Percentiles rank a stretch among this genome's conserved stretches.
phyloP scores from a whole-genome alignment of 2,329 filamentous ascomycete genomes.

The Talaromyces islandicus region DNA sequence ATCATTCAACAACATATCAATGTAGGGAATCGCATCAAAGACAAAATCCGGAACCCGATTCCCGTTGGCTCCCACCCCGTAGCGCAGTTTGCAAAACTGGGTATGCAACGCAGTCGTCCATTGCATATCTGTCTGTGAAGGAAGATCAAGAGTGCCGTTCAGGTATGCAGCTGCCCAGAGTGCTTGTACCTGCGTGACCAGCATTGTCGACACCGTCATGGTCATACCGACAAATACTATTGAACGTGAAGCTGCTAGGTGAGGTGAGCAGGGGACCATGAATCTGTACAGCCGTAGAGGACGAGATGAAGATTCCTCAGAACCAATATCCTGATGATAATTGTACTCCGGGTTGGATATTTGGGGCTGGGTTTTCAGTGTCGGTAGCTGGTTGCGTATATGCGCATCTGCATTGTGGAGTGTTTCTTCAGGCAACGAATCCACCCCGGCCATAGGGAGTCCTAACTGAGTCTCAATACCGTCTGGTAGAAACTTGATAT shows the following conservation, averaged over 20 bases:
- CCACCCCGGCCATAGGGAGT: background rate
- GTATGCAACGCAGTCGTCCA: conserved; percentile 58
- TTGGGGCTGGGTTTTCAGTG: conserved; percentile 10
- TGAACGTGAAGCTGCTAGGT: conserved; percentile 30
- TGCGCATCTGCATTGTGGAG: conserved; percentile 15
- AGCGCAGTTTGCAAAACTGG: conserved; percentile 65
- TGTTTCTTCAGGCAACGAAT: conserved; percentile 1
- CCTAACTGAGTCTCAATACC: conserved; percentile 6
- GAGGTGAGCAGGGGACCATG: conserved; percentile 38
- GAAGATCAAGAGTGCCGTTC: conserved; percentile 41
- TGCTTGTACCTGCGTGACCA: conserved; percentile 44
- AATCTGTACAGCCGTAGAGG: conserved; percentile 44
- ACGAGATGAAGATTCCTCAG: conserved; percentile 23
- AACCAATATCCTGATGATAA: background rate
- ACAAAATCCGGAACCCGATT: conserved; percentile 55
- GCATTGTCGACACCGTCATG: conserved; percentile 40
- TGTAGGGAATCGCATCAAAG: conserved; percentile 69
- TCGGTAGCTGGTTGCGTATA: conserved; percentile 3
- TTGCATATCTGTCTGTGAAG: conserved; percentile 27
- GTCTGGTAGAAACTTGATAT: conserved; percentile 41
- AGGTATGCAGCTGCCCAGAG: conserved; percentile 65
- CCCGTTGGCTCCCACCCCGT: conserved; percentile 53
- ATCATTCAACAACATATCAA: conserved; percentile 63
- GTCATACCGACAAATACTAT: conserved; percentile 46
- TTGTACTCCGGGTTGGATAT: background rate